Evolutionary conservation across 2,329 filamentous ascomycete species (phyloP), one percentile per base, ranked within the genome.

Genomic region (Trichoderma breve): DNA sequence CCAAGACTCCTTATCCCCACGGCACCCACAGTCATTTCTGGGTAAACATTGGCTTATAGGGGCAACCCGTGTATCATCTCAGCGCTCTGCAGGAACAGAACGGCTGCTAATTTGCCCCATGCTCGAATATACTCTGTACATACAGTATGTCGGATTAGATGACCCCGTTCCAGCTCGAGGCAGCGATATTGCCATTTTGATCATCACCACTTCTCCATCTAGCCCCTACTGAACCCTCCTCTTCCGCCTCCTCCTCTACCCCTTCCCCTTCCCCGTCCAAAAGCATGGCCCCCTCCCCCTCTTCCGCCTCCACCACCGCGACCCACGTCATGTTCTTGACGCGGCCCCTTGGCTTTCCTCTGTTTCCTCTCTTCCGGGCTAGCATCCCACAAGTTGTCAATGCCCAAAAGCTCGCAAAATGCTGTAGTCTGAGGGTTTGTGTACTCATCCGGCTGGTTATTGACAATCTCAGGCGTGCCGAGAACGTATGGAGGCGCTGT

Each of bases 341-440:
- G 82, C 14, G 91, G 91, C 0, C 90, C 91, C 26, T 80, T 83
- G n/a, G 79, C 82, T 79, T 86, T 87, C 72, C 91, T 86, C 72
- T 85, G 84, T 15, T 83, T 82, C 65, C 90, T 87, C 79, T 97
- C 93, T 76, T 94, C 90, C 3, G 91, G 87, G n/a, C 83, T 89
- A 2, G 92, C 88, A 76, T 92, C 86, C 84, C 89, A 97, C 11
- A 90, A 85, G 79, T 98, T 97, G 6, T 88, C 83, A 39, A 99
- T 90, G 9, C 88, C 90, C 1, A 98, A 77, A 70, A 98, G 82
- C 71, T 90, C 84, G 81, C 96, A 99, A 79, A 95, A 98, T 3
- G 85, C 82, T n/a, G 84, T 85, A 7, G 94, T 98, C 82, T 98
- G 95, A 14, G 92, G 91, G 78, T 96, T 98, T 4, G 90, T 93